Evolutionary conservation across 2,329 filamentous ascomycete genomes (phyloP).

Genomic region (Harringtonia aguacate): DNA sequence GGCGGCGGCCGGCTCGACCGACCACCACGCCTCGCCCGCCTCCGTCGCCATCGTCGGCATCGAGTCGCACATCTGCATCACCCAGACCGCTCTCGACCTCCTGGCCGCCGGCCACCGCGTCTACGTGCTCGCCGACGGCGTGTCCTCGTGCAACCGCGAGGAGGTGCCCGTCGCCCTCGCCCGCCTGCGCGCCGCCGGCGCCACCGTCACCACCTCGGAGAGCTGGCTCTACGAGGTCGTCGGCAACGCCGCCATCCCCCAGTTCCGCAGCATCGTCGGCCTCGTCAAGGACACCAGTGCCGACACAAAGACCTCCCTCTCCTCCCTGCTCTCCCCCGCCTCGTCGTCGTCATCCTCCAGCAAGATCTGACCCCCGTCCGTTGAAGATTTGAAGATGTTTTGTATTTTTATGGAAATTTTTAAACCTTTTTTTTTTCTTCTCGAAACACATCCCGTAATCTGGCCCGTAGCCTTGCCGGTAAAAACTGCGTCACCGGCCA

Average conservation of each 20-base stretch:
- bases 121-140: slow-evolving; percentile 80
- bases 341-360: too few species aligned
- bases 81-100: slow-evolving; percentile 81
- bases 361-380: slow-evolving; percentile 32
- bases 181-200: slow-evolving; percentile 64
- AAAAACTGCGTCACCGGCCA: too few species aligned
- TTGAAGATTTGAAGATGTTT: not conserved
- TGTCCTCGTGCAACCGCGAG: slow-evolving; percentile 75
- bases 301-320: slow-evolving; percentile 59
- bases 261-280: slow-evolving; percentile 63
- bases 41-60: slow-evolving; percentile 74
- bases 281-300: slow-evolving; percentile 68
- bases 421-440: not conserved
- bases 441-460: too few species aligned
- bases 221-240: slow-evolving; percentile 82
- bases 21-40: slow-evolving; percentile 12
- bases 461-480: too few species aligned
- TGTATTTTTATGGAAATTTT: not conserved
- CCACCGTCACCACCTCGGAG: slow-evolving; percentile 76
- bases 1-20: not conserved
- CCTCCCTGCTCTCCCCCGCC: slow-evolving; percentile 49
- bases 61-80: slow-evolving; percentile 88
- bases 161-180: slow-evolving; percentile 74
- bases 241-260: slow-evolving; percentile 63
- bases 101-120: slow-evolving; percentile 65